phyloP scores from a whole-genome alignment of 352 stramenopile genomes.

The Pythium utonaiense region DNA sequence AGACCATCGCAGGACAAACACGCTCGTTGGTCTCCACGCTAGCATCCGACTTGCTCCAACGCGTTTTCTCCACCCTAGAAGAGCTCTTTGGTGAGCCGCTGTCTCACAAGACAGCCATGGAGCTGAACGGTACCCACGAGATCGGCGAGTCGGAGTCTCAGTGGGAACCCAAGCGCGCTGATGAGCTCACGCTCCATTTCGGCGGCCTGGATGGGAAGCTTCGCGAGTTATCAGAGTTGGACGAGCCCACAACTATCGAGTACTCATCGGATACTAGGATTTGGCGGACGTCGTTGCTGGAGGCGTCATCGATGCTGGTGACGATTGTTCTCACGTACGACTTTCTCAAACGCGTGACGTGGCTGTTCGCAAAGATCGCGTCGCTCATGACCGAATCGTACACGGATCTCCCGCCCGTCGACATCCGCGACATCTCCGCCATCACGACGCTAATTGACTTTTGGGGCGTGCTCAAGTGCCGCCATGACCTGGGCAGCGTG shows the following conservation, averaged over 20 bases:
- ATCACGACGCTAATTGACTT: constrained; percentile 32
- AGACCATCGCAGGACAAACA: not conserved
- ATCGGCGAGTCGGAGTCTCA: not conserved
- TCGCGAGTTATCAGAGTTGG: not conserved
- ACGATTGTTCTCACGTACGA: constrained; percentile 17
- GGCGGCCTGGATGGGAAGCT: not conserved
- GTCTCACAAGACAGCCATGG: no score
- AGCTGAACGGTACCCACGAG: not conserved
- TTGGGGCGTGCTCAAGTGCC: constrained; percentile 44
- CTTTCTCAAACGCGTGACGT: constrained; percentile 13
- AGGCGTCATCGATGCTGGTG: constrained; percentile 6
- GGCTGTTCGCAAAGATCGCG: constrained; percentile 19
- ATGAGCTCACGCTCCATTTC: not conserved
- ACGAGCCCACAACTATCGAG: not conserved
- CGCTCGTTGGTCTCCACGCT: constrained; percentile 1
- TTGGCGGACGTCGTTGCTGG: constrained; percentile 14
- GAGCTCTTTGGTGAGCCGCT: not conserved
- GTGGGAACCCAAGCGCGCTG: not conserved
- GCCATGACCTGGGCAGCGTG: constrained; percentile 38
- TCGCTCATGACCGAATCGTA: constrained; percentile 62
- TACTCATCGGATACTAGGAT: not conserved
- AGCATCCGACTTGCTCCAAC: not conserved
- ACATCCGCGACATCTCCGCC: constrained; percentile 49
- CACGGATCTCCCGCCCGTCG: constrained; percentile 42
- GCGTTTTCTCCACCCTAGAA: not conserved